phyloP scores from a whole-genome alignment of 148 eudicot genomes.

The Salicornia ramosissima region DNA sequence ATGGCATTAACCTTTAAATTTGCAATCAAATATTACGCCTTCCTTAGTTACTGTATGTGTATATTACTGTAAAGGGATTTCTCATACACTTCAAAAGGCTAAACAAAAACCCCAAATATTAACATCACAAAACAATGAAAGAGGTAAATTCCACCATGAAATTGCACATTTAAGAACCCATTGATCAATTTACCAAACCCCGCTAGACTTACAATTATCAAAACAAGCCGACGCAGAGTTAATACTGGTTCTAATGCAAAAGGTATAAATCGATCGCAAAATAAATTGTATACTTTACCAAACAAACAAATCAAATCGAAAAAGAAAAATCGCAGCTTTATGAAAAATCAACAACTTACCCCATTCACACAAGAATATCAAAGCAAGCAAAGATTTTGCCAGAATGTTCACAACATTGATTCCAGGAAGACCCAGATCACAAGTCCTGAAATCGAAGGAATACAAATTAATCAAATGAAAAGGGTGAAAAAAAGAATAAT shows the following conservation, averaged over 20 bases:
- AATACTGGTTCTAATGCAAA: background rate
- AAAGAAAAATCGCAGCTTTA: background rate
- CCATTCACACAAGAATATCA: slow-evolving; percentile 26
- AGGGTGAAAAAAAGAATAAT: background rate
- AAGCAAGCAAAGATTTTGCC: slow-evolving; percentile 7
- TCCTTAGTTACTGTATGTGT: background rate
- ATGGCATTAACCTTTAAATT: background rate
- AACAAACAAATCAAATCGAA: background rate
- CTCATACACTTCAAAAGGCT: background rate
- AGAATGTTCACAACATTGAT: slow-evolving; percentile 20
- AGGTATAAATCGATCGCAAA: background rate
- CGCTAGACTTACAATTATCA: background rate
- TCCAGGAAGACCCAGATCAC: slow-evolving; percentile 27
- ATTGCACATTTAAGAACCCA: background rate
- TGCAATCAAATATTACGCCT: background rate
- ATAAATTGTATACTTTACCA: no score
- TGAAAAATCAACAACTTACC: slow-evolving; percentile 25
- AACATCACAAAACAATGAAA: background rate
- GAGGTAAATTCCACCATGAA: background rate
- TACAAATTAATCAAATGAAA: background rate
- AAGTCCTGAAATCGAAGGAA: slow-evolving; percentile 22
- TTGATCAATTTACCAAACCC: background rate
- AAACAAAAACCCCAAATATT: background rate
- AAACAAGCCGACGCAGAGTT: background rate
- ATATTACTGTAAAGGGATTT: background rate